Evolutionary conservation across 192 early-diverging fungal genomes (phyloP).

Genomic region (Phlyctochytrium arcticum): DNA sequence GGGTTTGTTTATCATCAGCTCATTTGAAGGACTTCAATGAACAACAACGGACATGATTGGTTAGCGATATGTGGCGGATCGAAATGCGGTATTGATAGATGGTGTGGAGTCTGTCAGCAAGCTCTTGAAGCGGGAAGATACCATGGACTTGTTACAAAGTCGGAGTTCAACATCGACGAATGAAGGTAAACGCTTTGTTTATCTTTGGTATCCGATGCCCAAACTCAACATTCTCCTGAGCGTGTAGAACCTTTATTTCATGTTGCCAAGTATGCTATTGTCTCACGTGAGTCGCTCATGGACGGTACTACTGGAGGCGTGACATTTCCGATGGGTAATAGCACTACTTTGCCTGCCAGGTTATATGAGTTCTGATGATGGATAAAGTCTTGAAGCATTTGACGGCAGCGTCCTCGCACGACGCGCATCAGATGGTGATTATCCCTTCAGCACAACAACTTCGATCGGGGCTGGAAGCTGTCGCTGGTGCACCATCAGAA

Average conservation of each 20-base stretch:
- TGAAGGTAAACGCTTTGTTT: too few relatives aligned
- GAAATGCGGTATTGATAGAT: too few relatives aligned
- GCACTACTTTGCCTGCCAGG: neutral
- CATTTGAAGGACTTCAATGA: neutral
- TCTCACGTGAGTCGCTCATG: neutral
- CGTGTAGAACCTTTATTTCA: neutral
- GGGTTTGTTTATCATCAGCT: too few relatives aligned
- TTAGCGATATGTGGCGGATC: too few relatives aligned
- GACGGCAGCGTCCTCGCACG: neutral
- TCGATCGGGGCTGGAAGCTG: neutral
- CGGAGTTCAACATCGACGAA: too few relatives aligned
- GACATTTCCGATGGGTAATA: neutral
- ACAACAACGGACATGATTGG: too few relatives aligned
- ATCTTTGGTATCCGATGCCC: too few relatives aligned
- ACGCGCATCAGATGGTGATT: neutral
- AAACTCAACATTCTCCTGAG: too few relatives aligned
- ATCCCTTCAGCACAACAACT: neutral
- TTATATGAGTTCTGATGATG: neutral
- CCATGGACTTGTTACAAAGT: neutral
- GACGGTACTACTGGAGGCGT: neutral
- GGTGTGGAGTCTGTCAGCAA: neutral
- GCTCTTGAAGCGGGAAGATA: neutral
- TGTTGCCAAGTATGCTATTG: neutral
- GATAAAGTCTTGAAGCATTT: neutral
- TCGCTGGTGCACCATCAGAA: neutral